A percentile compares a stretch with the other conserved stretches of the same genome.
Conservation (phyloP, 495 filamentous ascomycete species). For the Aspergillus leporis region DNA sequence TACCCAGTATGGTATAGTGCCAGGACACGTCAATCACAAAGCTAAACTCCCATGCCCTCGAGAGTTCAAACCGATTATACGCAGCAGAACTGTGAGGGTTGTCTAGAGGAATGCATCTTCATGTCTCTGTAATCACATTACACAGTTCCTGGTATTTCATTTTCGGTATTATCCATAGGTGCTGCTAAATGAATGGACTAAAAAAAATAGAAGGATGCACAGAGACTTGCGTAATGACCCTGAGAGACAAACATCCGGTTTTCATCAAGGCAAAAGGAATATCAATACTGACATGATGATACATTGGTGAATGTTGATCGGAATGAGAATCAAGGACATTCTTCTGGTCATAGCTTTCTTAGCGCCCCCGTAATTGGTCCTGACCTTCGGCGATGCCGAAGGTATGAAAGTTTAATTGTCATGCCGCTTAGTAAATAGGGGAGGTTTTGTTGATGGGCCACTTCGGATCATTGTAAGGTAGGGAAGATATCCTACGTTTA, state of each 20-base stretch:
- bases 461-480: no score
- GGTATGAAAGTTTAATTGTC: background rate
- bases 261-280: slow-evolving; percentile 1
- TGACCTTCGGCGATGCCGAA: slow-evolving; percentile 4
- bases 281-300: background rate
- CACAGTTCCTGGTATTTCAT: no score
- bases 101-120: background rate
- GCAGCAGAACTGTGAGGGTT: background rate
- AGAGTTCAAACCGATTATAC: background rate
- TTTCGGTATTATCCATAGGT: no score
- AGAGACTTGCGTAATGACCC: no score
- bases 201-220: background rate
- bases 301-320: background rate
- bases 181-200: background rate
- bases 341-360: background rate
- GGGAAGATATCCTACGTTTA: background rate
- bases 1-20: background rate
- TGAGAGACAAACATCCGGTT: background rate
- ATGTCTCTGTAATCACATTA: background rate
- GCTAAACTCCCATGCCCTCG: background rate
- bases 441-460: background rate
- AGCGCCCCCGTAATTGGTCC: background rate
- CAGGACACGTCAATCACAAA: slow-evolving; percentile 4
- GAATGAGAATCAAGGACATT: background rate
- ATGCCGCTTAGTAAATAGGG: background rate